phyloP scores from a whole-genome alignment of 2,329 filamentous ascomycete genomes.

The Fusarium temperatum region DNA sequence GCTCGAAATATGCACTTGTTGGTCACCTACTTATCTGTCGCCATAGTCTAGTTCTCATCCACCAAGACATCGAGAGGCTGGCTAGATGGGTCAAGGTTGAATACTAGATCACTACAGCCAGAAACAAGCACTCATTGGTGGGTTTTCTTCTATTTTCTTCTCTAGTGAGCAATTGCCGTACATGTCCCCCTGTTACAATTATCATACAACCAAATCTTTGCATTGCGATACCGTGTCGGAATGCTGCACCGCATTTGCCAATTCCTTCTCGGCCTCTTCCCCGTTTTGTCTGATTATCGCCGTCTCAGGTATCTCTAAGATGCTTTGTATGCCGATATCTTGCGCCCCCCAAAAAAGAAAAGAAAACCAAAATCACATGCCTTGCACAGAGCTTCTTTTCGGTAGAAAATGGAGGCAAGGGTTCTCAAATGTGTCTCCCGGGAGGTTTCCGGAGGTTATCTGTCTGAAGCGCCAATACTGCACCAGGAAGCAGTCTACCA shows the following conservation, averaged over 20 bases:
- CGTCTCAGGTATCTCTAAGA: not conserved
- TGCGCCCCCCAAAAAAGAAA: not conserved
- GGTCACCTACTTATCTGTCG: not conserved
- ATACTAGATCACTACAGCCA: not conserved
- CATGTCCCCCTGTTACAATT: not conserved
- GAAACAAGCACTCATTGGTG: not conserved
- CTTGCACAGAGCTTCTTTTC: not conserved
- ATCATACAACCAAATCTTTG: not conserved
- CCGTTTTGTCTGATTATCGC: not conserved
- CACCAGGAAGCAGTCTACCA: not conserved
- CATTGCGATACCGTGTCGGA: not conserved
- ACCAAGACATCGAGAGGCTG: not conserved
- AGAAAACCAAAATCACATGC: not conserved
- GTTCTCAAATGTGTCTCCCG: not conserved
- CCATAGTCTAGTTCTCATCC: not conserved
- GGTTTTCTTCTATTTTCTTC: not conserved
- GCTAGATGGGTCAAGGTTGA: not conserved
- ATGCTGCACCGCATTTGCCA: not conserved
- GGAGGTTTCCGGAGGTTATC: not conserved
- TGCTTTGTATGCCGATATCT: not conserved
- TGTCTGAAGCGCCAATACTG: not conserved
- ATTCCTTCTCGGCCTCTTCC: not conserved
- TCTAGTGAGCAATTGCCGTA: not conserved
- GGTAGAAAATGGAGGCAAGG: not conserved
- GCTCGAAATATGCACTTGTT: not conserved